A percentile compares a stretch with the other conserved stretches of the same genome.
Conservation (phyloP, 1,139 yeast species). For the Hansenula lynferdii region DNA sequence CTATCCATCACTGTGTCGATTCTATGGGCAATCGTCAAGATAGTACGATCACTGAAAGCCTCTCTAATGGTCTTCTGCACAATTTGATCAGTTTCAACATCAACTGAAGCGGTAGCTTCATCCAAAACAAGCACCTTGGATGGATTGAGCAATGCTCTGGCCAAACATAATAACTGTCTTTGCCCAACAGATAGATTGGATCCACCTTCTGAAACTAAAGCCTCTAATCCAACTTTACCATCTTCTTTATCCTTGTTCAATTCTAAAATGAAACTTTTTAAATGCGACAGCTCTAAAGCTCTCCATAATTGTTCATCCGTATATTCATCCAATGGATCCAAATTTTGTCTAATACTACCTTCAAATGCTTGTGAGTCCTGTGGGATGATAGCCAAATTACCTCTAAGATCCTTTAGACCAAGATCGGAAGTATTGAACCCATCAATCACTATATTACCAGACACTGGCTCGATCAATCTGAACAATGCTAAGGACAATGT, state of each 20-base stretch:
- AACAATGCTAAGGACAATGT: constrained; percentile 61
- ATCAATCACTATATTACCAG: constrained; percentile 52
- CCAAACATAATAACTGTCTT: constrained; percentile 69
- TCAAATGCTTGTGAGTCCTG: constrained; percentile 71
- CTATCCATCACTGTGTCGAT: constrained; percentile 79
- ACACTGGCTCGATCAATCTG: constrained; percentile 48
- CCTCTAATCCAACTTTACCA: constrained; percentile 14
- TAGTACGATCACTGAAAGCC: constrained; percentile 61
- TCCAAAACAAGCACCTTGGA: constrained; percentile 66
- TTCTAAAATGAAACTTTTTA: constrained; percentile 27
- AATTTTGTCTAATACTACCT: constrained; percentile 57
- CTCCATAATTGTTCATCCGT: constrained; percentile 48
- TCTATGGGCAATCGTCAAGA: constrained; percentile 78
- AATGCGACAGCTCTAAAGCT: constrained; percentile 41
- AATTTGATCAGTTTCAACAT: constrained; percentile 69
- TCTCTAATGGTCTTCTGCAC: constrained; percentile 69
- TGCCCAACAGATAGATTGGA: constrained; percentile 75
- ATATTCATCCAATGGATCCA: constrained; percentile 57
- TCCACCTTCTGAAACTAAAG: constrained; percentile 61
- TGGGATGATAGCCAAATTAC: constrained; percentile 61
- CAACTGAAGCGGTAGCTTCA: constrained; percentile 87
- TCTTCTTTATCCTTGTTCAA: constrained; percentile 5
- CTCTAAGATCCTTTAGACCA: constrained; percentile 53
- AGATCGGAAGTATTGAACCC: constrained; percentile 51
- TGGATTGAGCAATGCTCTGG: constrained; percentile 61